Base-by-base conservation (phyloP, 495 filamentous ascomycete genomes). In the Oidiodendron maius region DNA sequence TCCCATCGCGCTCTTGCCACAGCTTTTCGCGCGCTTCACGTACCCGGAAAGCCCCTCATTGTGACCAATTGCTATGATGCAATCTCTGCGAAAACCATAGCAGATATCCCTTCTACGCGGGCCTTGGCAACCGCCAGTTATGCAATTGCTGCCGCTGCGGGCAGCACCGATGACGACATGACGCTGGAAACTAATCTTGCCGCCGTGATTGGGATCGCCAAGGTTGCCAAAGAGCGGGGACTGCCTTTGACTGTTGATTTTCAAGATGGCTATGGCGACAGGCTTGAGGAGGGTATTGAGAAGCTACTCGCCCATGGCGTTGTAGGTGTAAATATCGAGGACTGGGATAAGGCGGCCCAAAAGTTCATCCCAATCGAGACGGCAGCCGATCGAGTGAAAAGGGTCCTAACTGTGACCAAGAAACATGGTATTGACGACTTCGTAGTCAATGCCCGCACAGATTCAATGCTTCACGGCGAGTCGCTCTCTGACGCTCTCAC, bases 91-190 rank as follows among this genome's bases (percentile, higher is more conserved):
- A 55, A 57, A 8, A 39, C 66, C 22, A 56, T 76, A 48, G 67
- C 71, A 30, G 51, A 62, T 2, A 61, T 72, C 10, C 67, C 71
- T 0, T 30, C 48, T 0, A 64, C 66, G 16, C 59, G 62, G 35
- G 77, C 76, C 44, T 58, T 80, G 17, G 77, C 74, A 24, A 77
- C 73, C 8, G 74, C 71, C 3, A 72, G 67, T 53, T 75, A 63
- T 53, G 71, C 75, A n/a, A 58, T 80, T 23, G 74, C 77, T 2
- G 56, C 56, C 13, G 54, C 66, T 3, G 57, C 60, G 24, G 74
- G 72, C 32, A 53, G 65, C 10, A 43, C 61, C 1, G 75, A 80
- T 58, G 56, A 63, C 9, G 51, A 64, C 10, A 60, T 81, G 22
- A 65, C 61, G 0, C 61, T 68, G 12, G 43, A 64, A 10, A 47